Percentiles rank a stretch among this genome's conserved stretches.
phyloP scores from a whole-genome alignment of 495 filamentous ascomycete genomes.

The Lepraria neglecta region DNA sequence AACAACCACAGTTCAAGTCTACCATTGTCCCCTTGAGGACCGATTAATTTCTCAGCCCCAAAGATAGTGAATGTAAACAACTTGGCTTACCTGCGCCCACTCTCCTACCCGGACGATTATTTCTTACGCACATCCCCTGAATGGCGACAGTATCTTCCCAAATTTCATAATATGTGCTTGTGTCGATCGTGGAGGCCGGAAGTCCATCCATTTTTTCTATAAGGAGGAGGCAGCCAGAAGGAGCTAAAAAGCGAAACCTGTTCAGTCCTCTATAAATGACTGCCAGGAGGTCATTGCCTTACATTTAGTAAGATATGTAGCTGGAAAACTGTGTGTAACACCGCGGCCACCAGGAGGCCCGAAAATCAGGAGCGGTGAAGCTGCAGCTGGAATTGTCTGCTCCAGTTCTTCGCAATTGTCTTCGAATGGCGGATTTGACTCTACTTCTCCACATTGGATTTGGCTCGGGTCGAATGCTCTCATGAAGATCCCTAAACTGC shows the following conservation, averaged over 20 bases:
- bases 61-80: not conserved
- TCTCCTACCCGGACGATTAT: not conserved
- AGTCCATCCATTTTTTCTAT: not conserved
- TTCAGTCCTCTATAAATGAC: not conserved
- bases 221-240: not conserved
- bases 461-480: not conserved
- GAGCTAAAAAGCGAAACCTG: not conserved
- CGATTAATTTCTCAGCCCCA: not conserved
- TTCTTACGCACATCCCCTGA: conserved; percentile 5
- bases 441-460: not conserved
- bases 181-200: not conserved
- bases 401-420: not conserved
- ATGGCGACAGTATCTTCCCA: not conserved
- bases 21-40: not conserved
- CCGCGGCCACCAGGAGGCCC: not conserved
- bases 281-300: not conserved
- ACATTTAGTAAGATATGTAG: not conserved
- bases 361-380: not conserved
- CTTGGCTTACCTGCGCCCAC: not conserved
- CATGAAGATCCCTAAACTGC: not conserved
- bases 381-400: not conserved
- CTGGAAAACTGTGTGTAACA: not conserved
- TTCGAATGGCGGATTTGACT: not conserved
- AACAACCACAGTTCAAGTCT: not conserved
- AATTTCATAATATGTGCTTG: not conserved